Evolutionary conservation across 768 basidiomycete genomes (phyloP).

Genomic region (Collybia sp.): DNA sequence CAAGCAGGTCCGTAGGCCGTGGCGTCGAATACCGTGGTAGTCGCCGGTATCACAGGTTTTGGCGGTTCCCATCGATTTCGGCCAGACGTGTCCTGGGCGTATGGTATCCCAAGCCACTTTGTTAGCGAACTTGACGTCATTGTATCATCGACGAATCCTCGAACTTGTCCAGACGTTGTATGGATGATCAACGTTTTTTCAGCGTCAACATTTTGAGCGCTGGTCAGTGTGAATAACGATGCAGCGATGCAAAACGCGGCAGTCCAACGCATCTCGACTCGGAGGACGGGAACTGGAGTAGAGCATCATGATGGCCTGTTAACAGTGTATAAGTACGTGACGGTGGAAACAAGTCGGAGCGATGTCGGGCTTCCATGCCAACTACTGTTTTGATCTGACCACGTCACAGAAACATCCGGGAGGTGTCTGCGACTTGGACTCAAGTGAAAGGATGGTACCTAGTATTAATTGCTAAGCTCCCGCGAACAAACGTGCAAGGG

Average conservation of each 20-base stretch:
- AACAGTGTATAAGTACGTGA: too few relatives aligned
- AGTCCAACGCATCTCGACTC: background rate
- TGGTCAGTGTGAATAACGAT: background rate
- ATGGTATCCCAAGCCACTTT: slow-evolving; percentile 27
- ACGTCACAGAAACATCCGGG: too few relatives aligned
- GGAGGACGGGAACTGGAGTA: background rate
- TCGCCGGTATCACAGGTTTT: slow-evolving; percentile 9
- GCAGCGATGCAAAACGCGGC: background rate
- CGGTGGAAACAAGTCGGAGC: background rate
- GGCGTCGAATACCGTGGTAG: slow-evolving; percentile 17
- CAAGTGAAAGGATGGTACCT: too few relatives aligned
- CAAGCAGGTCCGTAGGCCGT: slow-evolving; percentile 26
- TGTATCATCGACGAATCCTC: slow-evolving; percentile 18
- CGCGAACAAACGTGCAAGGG: too few relatives aligned
- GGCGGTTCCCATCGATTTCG: slow-evolving; percentile 25
- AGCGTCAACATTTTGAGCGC: background rate
- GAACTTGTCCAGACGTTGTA: slow-evolving; percentile 21
- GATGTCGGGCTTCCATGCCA: background rate
- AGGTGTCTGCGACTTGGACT: too few relatives aligned
- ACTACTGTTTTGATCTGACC: too few relatives aligned
- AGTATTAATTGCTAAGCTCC: too few relatives aligned
- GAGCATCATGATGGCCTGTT: background rate
- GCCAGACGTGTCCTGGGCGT: slow-evolving; percentile 23
- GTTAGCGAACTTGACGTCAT: slow-evolving; percentile 16
- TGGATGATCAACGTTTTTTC: slow-evolving; percentile 4